Evolutionary conservation across 352 stramenopile genomes (phyloP), one percentile per base, ranked within the genome.

Genomic region (Globisporangium sylvaticum): DNA sequence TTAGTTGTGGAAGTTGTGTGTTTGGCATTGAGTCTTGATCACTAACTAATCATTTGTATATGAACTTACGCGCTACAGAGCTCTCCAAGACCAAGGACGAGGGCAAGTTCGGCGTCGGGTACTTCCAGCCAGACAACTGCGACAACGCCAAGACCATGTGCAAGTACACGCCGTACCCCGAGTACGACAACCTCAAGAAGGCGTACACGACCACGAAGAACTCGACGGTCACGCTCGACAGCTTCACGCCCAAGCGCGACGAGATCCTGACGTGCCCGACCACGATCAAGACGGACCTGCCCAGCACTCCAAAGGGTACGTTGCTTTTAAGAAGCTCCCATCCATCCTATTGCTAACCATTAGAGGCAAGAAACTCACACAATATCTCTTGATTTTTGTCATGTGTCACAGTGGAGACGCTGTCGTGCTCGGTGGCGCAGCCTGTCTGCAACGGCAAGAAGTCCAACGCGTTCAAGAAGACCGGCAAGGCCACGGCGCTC

Each of bases 71-170:
- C 18, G 5, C 7, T 48, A 55, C 48, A 78, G 70, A 56, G 48
- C 61, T 81, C 12, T 66, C 42, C 8, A 75, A 75, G 52, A 61
- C 32, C 0, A 55, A 58, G 12, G 84, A 95, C 60, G 24, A 77
- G 7, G 82, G 83, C 24, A 90, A 90, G 56, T 93, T 88, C 58
- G 87, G 84, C 32, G 59, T 94, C 22, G 84, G 83, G 2, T 93
- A 91, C 73, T 93, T 93, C 32, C 39, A 73, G 37, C 87, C 84
- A 24, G 76, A 87, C 24, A 73, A 80, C 61, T 94, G 86, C 59
- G 83, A 94, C 76, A 69, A 91, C 68, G 73, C 79, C 55, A 78
- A 44, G n/a, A 65, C 75, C 12, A 46, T 65, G 62, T 93, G 85
- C 65, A 71, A 68, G 58, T 93, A 87, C 72, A 82, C 64, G 48